phyloP scores from a whole-genome alignment of 202 grass and related monocot species.

The Schoenoplectus triqueter region DNA sequence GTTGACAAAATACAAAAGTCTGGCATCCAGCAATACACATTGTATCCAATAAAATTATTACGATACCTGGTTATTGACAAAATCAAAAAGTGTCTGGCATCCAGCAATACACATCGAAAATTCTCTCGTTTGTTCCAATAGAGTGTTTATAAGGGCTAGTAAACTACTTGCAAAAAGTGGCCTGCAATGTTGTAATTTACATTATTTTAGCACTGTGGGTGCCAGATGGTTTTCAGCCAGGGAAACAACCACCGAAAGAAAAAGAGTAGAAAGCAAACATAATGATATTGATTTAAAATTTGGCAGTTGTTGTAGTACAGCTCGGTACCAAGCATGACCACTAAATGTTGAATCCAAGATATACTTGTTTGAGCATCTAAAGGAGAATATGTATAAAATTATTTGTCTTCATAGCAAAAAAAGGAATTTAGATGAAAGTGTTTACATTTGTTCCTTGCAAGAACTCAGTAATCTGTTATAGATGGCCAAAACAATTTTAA shows the following conservation, averaged over 20 bases:
- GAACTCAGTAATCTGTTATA: constrained; percentile 87
- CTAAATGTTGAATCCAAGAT: not conserved
- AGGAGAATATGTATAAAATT: not conserved
- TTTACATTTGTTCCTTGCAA: constrained; percentile 97
- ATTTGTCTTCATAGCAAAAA: constrained; percentile 34
- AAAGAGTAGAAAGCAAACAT: not conserved
- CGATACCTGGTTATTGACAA: constrained; percentile 89
- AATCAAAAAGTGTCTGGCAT: constrained; percentile 87
- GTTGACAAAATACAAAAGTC: constrained; percentile 94
- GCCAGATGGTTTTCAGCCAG: constrained; percentile 10
- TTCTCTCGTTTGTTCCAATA: constrained; percentile 88
- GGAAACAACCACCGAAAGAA: not conserved
- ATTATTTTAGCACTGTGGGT: constrained; percentile 18
- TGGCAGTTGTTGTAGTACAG: not conserved
- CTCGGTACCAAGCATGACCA: not conserved
- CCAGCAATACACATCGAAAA: constrained; percentile 73
- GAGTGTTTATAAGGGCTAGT: constrained; percentile 74
- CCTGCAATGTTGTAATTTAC: constrained; percentile 59
- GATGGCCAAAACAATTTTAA: constrained; percentile 90
- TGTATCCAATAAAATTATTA: constrained; percentile 42
- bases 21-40: constrained; percentile 73
- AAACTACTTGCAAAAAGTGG: constrained; percentile 91
- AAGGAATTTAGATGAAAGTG: constrained; percentile 40
- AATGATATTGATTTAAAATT: not conserved
- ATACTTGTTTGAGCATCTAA: constrained; percentile 1